A percentile compares a stretch with the other conserved stretches of the same genome.
phyloP scores from a whole-genome alignment of 2,329 filamentous ascomycete genomes.

The Trichoderma citrinoviride region DNA sequence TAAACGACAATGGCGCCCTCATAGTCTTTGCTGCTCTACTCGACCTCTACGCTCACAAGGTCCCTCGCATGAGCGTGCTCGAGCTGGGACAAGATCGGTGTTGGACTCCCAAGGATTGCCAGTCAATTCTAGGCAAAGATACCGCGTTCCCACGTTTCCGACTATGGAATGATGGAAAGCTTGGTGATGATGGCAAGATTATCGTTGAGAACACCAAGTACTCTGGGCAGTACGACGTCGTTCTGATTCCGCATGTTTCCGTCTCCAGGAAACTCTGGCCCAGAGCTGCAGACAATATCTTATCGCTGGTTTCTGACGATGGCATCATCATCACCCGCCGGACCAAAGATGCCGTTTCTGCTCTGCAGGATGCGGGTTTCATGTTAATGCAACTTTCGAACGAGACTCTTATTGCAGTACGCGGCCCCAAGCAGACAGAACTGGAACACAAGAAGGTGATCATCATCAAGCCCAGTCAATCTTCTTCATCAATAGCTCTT shows the following conservation, averaged over 20 bases:
- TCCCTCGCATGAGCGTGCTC: constrained; percentile 13
- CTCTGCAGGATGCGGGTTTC: background rate
- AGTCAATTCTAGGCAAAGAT: background rate
- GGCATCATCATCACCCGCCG: constrained; percentile 1
- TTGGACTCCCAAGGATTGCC: constrained; percentile 5
- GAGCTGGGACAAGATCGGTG: background rate
- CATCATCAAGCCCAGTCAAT: background rate
- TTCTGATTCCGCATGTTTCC: constrained; percentile 2
- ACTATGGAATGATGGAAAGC: background rate
- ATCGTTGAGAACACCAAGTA: background rate
- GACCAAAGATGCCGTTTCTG: background rate
- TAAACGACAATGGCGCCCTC: constrained; percentile 3
- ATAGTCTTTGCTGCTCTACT: constrained; percentile 1
- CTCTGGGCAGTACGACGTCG: background rate
- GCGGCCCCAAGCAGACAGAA: background rate
- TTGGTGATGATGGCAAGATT: background rate
- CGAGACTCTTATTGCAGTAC: background rate
- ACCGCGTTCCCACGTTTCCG: constrained; percentile 9
- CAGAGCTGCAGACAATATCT: background rate
- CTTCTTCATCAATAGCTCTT: background rate
- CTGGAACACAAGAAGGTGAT: background rate
- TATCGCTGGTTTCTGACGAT: background rate
- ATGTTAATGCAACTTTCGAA: background rate
- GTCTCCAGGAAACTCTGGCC: background rate
- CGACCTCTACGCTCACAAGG: constrained; percentile 6